Conservation (phyloP, 495 filamentous ascomycete genomes). For the Aspergillus indologenus region DNA sequence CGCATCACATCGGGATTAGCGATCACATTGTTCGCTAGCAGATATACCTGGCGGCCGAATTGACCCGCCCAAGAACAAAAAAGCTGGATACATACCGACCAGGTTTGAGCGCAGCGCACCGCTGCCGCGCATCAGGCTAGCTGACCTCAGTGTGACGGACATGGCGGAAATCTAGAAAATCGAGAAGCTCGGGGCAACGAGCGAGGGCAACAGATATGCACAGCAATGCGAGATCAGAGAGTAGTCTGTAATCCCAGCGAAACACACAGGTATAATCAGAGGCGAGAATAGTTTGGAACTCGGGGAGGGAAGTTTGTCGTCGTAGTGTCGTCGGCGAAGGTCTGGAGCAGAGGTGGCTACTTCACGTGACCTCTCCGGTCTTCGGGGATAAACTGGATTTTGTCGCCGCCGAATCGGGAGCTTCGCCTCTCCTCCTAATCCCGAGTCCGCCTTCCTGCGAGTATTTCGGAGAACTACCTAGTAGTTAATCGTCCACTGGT, state of each 20-base stretch:
- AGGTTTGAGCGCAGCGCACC: conserved; percentile 34
- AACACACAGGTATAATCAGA: conserved; percentile 1
- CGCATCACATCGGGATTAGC: conserved; percentile 9
- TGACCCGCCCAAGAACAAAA: too few species aligned
- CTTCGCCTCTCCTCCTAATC: not conserved
- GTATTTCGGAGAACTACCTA: not conserved
- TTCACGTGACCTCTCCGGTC: conserved; percentile 7
- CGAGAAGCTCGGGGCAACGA: conserved; percentile 29
- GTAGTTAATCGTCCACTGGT: too few species aligned
- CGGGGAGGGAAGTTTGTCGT: conserved; percentile 16
- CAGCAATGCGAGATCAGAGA: conserved; percentile 22
- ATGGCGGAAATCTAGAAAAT: conserved; percentile 36
- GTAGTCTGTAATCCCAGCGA: not conserved
- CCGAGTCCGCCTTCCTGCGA: not conserved
- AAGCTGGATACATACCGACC: conserved; percentile 29
- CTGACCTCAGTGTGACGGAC: conserved; percentile 45
- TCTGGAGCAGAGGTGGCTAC: conserved; percentile 13
- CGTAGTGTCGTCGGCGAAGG: conserved; percentile 17
- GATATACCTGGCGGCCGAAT: conserved; percentile 4
- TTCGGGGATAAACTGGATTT: conserved; percentile 4
- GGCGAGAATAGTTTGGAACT: not conserved
- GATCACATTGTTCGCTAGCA: not conserved
- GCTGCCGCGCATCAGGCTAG: conserved; percentile 41
- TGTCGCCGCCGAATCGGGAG: conserved; percentile 5
- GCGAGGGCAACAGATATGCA: conserved; percentile 21